Base-by-base conservation (phyloP, 805 yeast genomes). In the Lachancea sp. region DNA sequence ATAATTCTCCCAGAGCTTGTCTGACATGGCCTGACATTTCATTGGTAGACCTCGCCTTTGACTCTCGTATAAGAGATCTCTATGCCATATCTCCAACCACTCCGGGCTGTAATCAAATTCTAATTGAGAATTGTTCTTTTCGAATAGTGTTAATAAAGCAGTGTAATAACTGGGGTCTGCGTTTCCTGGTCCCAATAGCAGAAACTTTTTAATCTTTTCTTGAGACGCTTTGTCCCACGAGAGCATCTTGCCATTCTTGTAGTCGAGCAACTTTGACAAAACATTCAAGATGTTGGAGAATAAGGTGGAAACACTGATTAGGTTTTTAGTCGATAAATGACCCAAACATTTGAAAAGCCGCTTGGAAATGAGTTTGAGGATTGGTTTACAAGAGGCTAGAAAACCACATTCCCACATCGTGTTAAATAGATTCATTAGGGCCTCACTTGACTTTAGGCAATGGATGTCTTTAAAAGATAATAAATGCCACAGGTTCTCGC, bases 211-310 rank as follows among this genome's bases (percentile, higher is more conserved):
- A 10, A 84, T 55, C 47, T 71, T 72, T 2, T 68, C 70, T 15
- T 69, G 68, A 1, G 78, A 51, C 3, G 65, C 64, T 45, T 81
- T 82, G 17, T 67, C 70, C 51, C 73, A 75, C 3, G 70, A 62
- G 82, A 87, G 81, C 39, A 82, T 68, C 25, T 68, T 58, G 7
- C 66, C 73, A 15, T 72, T 67, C 49, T 77, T 74, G 36, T 70
- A 62, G n/a, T 60, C 58, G 13, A 76, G 70, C 22, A 82, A 52
- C 0, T 65, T 53, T 3, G 68, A 61, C 30, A 82, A 54, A 0
- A 79, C 66, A 12, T 72, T 70, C 52, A 83, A 52, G 11, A 81
- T 71, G 12, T 75, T 73, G 1, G 78, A 55, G 1, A 79, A 63
- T 1, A 75, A 47, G 5, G 69, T 54, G 0, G 83, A 69, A 50